phyloP scores from a whole-genome alignment of 2,329 filamentous ascomycete genomes.

The Phaeosphaeriaceae sp. region DNA sequence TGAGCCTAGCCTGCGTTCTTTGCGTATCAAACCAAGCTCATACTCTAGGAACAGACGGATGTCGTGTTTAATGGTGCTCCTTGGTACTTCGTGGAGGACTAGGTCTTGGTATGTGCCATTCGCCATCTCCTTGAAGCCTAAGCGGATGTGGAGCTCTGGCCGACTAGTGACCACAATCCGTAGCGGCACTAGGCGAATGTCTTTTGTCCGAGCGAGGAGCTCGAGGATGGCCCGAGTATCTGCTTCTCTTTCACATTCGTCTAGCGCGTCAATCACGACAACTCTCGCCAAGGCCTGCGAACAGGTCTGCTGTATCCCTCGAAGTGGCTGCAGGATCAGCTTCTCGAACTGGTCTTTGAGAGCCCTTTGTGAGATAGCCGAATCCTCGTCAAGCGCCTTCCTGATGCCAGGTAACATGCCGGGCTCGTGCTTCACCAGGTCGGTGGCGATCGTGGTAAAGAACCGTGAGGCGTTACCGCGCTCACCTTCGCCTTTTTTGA shows the following conservation, averaged over 20 bases:
- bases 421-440: slow-evolving; percentile 11
- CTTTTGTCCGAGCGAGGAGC: slow-evolving; percentile 16
- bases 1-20: slow-evolving; percentile 17
- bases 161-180: slow-evolving; percentile 26
- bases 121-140: slow-evolving; percentile 26
- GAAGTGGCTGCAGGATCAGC: slow-evolving; percentile 4
- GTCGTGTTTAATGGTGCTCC: slow-evolving; percentile 25
- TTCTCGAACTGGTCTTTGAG: slow-evolving; percentile 17
- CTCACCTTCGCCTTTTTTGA: not conserved
- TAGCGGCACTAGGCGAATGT: slow-evolving; percentile 13
- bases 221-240: slow-evolving; percentile 18
- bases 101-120: slow-evolving; percentile 15
- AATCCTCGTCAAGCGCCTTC: slow-evolving; percentile 12
- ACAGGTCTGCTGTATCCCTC: slow-evolving; percentile 1
- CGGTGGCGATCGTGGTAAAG: slow-evolving; percentile 19
- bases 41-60: slow-evolving; percentile 26
- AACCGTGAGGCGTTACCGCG: not conserved
- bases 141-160: slow-evolving; percentile 26
- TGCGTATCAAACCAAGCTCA: slow-evolving; percentile 22
- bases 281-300: slow-evolving; percentile 3
- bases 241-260: slow-evolving; percentile 36
- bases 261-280: slow-evolving; percentile 35
- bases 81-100: slow-evolving; percentile 26
- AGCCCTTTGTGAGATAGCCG: slow-evolving; percentile 6
- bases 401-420: slow-evolving; percentile 10